Conservation (phyloP, 2,329 filamentous ascomycete genomes). For the Xylariaceae sp. region DNA sequence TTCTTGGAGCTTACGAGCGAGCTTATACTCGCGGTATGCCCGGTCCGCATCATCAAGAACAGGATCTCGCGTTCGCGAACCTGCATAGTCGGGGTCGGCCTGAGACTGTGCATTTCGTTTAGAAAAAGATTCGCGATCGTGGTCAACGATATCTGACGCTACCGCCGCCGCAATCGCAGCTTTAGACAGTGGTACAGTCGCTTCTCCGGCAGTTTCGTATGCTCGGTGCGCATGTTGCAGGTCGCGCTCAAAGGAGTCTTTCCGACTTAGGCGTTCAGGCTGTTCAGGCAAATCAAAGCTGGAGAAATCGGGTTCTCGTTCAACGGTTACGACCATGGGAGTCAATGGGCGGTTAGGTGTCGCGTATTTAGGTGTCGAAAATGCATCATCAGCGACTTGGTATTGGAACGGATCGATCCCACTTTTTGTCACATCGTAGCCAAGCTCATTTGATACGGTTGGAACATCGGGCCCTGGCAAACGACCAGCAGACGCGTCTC, state of each 20-base stretch:
- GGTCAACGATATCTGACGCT: slow-evolving; percentile 39
- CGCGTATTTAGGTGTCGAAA: slow-evolving; percentile 41
- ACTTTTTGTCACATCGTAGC: slow-evolving; percentile 26
- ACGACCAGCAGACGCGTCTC: slow-evolving; percentile 18
- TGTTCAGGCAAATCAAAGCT: slow-evolving; percentile 19
- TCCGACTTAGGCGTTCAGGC: slow-evolving; percentile 44
- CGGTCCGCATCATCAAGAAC: slow-evolving; percentile 58
- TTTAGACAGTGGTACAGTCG: slow-evolving; percentile 48
- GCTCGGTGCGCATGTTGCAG: slow-evolving; percentile 44
- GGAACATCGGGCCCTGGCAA: slow-evolving; percentile 25
- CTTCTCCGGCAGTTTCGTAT: slow-evolving; percentile 45
- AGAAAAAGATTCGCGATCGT: slow-evolving; percentile 31
- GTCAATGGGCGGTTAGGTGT: slow-evolving; percentile 45
- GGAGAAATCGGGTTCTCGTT: slow-evolving; percentile 52
- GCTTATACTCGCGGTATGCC: slow-evolving; percentile 54
- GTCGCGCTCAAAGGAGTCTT: slow-evolving; percentile 49
- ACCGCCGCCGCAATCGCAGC: slow-evolving; percentile 47
- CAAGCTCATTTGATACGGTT: slow-evolving; percentile 27
- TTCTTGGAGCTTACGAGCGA: slow-evolving; percentile 52
- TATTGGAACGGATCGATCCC: slow-evolving; percentile 58
- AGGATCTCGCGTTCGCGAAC: slow-evolving; percentile 35
- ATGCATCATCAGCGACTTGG: slow-evolving; percentile 53
- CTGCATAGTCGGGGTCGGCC: slow-evolving; percentile 35
- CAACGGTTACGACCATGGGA: slow-evolving; percentile 52
- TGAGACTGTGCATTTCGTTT: slow-evolving; percentile 34